Evolutionary conservation across 805 yeast genomes (phyloP).

Genomic region (Metschnikowia bowlesiae): DNA sequence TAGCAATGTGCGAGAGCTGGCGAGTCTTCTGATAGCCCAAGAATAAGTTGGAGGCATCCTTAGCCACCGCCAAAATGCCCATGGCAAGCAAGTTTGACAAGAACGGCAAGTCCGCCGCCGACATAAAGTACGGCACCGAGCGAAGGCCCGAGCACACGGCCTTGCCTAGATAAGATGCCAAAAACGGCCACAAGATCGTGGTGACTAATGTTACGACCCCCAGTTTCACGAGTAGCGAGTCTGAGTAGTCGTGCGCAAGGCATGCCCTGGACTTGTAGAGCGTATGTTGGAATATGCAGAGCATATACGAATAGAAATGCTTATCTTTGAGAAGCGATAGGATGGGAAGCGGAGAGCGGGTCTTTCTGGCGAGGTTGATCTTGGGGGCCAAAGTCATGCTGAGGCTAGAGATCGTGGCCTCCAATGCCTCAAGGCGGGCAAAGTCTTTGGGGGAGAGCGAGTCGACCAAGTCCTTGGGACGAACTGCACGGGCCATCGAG

Average conservation of each 20-base stretch:
- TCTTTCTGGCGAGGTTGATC: neutral
- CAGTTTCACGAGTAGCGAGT: constrained; percentile 21
- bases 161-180: constrained; percentile 31
- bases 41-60: constrained; percentile 30
- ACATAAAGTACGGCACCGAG: constrained; percentile 8
- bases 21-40: constrained; percentile 26
- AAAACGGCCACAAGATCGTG: constrained; percentile 38
- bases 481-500: constrained; percentile 21
- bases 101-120: constrained; percentile 20
- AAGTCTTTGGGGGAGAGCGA: constrained; percentile 12
- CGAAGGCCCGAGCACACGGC: constrained; percentile 15
- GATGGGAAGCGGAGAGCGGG: neutral
- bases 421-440: constrained; percentile 14
- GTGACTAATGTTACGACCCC: constrained; percentile 25
- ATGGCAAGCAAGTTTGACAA: constrained; percentile 32
- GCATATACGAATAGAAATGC: constrained; percentile 1
- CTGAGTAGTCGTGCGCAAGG: constrained; percentile 31
- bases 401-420: constrained; percentile 7
- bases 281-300: constrained; percentile 13
- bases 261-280: constrained; percentile 30
- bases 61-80: constrained; percentile 29
- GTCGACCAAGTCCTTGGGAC: constrained; percentile 35
- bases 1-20: constrained; percentile 26
- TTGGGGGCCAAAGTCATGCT: constrained; percentile 8
- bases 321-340: constrained; percentile 4